Evolutionary conservation across 2,329 filamentous ascomycete species (phyloP), one percentile per base, ranked within the genome.

Genomic region (Aspergillus piperis): DNA sequence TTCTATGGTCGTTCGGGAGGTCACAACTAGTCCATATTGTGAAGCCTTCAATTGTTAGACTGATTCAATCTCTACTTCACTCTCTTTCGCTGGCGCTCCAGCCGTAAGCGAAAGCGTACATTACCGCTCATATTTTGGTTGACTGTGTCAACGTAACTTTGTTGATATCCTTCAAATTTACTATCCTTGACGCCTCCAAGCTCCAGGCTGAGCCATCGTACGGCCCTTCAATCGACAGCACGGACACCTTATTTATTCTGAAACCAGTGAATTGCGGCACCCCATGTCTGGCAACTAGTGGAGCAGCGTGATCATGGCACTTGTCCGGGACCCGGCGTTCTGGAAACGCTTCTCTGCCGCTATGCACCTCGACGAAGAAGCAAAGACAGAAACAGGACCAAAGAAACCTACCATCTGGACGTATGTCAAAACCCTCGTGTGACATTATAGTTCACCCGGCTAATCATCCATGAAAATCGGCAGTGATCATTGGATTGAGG

Each of bases 341-440:
- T 87, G 84, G 85, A 80, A 81, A 58, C 82, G 84, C 66, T 87
- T 87, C 76, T 84, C 82, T 61, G 72, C 78, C 54, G 85, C 85
- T 39, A 82, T 86, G 1, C 84, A 86, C 68, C 72, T 79, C 54
- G 83, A 86, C 64, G 84, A 86, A 66, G 78, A 82, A 64, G 70
- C 71, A 3, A 73, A 71, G 48, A 63, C 66, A 8, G 47, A 62
- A 5, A 30, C 55, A 21, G 63, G 66, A 11, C 63, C 62, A 5
- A 63, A 65, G 27, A 64, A 70, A 52, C 58, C 56, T n/a, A 30
- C 60, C 30, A 52, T 56, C 30, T 64, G 65, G 59, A 62, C 69
- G 68, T 71, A 69, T 32, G 63, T 21, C n/a, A n/a, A n/a, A 36
- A 11, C 27, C 2, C n/a, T 67, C 11, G 64, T 42, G 25, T n/a